Conservation (phyloP, 768 basidiomycete species). For the Pleurotus sapidus region DNA sequence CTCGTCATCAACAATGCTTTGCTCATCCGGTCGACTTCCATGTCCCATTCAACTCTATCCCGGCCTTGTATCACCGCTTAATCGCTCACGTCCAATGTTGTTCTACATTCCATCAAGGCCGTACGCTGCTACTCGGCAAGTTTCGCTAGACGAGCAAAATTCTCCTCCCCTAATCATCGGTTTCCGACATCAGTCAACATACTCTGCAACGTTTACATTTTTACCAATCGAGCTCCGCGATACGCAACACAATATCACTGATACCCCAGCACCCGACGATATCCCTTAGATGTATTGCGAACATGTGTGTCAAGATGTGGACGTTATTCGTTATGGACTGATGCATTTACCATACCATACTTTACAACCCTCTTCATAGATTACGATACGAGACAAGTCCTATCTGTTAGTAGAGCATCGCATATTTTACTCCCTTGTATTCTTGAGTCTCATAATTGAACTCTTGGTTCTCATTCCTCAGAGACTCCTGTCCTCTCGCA, state of each 20-base stretch:
- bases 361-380: slow-evolving; percentile 20
- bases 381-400: slow-evolving; percentile 53
- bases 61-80: slow-evolving; percentile 23
- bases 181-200: slow-evolving; percentile 17
- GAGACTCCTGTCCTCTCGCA: not conserved
- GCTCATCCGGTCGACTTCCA: slow-evolving; percentile 35
- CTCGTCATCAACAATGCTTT: slow-evolving; percentile 23
- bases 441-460: slow-evolving; percentile 9
- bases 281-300: slow-evolving; percentile 23
- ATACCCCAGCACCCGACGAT: slow-evolving; percentile 15
- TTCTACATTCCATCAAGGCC: slow-evolving; percentile 15
- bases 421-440: slow-evolving; percentile 34
- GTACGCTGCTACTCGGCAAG: slow-evolving; percentile 14
- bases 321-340: slow-evolving; percentile 17
- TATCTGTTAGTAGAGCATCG: slow-evolving; percentile 51
- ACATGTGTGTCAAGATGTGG: slow-evolving; percentile 9
- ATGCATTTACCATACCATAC: slow-evolving; percentile 21
- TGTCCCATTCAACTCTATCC: slow-evolving; percentile 44
- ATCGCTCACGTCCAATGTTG: slow-evolving; percentile 18
- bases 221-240: slow-evolving; percentile 49
- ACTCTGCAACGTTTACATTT: slow-evolving; percentile 36
- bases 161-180: slow-evolving; percentile 12
- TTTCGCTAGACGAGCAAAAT: slow-evolving; percentile 12
- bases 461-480: not conserved
- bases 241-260: slow-evolving; percentile 30